These are phyloP conservation scores for Glarea lozoyensis DNA, from an alignment of 495 filamentous ascomycete species.

Conservation along the genomic window DNA sequence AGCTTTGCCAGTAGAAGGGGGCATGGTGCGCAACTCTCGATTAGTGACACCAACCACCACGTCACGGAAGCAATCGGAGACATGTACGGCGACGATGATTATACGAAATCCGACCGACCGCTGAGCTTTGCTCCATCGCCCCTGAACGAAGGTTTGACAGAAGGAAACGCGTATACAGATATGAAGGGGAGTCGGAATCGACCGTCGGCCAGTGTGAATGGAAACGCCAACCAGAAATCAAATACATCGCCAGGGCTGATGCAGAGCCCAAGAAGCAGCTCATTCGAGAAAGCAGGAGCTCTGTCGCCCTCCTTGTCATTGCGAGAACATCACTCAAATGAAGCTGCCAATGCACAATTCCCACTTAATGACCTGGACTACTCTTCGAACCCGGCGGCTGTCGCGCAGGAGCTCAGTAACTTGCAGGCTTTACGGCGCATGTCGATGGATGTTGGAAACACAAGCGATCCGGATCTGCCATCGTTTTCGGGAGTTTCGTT, in stretches of 20 bases:
- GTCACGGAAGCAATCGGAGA: constrained; percentile 96
- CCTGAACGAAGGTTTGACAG: constrained; percentile 17
- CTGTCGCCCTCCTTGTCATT: constrained; percentile 51
- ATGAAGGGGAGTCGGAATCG: constrained; percentile 17
- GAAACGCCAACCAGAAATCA: constrained; percentile 12
- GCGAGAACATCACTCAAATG: constrained; percentile 24
- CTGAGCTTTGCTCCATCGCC: constrained; percentile 56
- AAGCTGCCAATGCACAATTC: constrained; percentile 19
- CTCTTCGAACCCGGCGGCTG: constrained; percentile 79
- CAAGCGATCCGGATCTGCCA: constrained; percentile 88
- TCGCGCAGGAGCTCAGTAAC: constrained; percentile 92
- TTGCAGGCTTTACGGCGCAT: constrained; percentile 90
- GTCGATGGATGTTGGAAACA: constrained; percentile 94
- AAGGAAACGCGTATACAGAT: constrained; percentile 30
- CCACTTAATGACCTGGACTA: constrained; percentile 90
- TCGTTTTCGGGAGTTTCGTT: constrained; percentile 57
- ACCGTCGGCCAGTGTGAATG: constrained; percentile 16
- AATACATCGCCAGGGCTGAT: constrained; percentile 18
- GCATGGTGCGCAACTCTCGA: constrained; percentile 46
- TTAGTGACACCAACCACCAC: constrained; percentile 71
- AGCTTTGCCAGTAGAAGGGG: constrained; percentile 47
- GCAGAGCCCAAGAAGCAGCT: constrained; percentile 13
- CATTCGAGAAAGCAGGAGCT: constrained; percentile 25
- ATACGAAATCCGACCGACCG: constrained; percentile 49
- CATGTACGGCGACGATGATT: constrained; percentile 83